A percentile compares a stretch with the other conserved stretches of the same genome.
These are phyloP conservation scores for Naganishia sp. DNA, from an alignment of 1,284 basidiomycete species.

Conservation along the genomic window DNA sequence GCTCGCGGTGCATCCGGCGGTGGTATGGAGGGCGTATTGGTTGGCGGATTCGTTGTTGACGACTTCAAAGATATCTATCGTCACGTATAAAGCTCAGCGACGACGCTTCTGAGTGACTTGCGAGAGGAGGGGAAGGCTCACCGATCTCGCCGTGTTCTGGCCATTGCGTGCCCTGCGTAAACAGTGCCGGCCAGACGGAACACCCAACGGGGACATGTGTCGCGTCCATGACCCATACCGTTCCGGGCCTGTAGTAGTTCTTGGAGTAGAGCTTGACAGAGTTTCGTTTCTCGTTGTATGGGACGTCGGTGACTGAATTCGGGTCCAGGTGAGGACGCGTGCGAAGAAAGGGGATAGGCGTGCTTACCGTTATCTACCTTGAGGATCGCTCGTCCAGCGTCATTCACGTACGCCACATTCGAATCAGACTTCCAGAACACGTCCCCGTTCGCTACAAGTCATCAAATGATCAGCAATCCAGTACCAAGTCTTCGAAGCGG, in stretches of 20 bases:
- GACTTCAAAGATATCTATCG: constrained; percentile 41
- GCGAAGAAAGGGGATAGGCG: background rate
- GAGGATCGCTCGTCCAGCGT: constrained; percentile 67
- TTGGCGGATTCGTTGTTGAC: constrained; percentile 46
- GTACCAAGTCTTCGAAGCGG: background rate
- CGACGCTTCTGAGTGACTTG: background rate
- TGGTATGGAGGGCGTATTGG: constrained; percentile 50
- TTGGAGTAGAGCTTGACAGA: constrained; percentile 34
- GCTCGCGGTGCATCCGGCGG: constrained; percentile 38
- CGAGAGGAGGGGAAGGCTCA: background rate
- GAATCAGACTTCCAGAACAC: constrained; percentile 28
- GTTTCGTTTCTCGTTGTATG: constrained; percentile 34
- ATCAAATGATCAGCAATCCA: background rate
- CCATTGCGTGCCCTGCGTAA: constrained; percentile 33
- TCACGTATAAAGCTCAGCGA: background rate
- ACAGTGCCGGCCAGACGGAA: constrained; percentile 31
- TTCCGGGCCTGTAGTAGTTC: constrained; percentile 34
- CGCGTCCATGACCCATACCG: constrained; percentile 33
- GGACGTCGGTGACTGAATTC: constrained; percentile 27
- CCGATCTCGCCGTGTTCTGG: constrained; percentile 31
- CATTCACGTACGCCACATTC: constrained; percentile 64
- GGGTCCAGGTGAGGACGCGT: background rate
- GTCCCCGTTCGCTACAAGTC: constrained; percentile 38
- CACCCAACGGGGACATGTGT: constrained; percentile 30
- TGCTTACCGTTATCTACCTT: constrained; percentile 43